Evolutionary conservation across 2,329 filamentous ascomycete species (phyloP).

Genomic region (Aspergillus sp.): DNA sequence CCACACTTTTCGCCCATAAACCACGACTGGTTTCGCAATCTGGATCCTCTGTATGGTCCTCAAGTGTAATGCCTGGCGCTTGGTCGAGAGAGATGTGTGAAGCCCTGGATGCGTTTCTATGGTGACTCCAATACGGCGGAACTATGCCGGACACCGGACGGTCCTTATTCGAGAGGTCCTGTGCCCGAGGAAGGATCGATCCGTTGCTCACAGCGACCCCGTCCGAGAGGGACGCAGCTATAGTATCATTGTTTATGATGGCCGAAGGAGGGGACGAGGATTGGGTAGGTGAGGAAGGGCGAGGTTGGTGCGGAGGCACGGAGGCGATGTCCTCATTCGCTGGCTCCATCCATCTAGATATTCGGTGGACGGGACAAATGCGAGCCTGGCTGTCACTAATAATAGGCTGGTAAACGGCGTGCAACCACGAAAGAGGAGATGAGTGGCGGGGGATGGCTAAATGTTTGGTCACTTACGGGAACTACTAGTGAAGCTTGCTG

Average conservation of each 20-base stretch:
- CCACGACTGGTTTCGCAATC: constrained; percentile 58
- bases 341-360: constrained; percentile 46
- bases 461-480: constrained; percentile 10
- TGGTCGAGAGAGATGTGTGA: constrained; percentile 43
- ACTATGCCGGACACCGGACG: constrained; percentile 36
- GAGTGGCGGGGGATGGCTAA: constrained; percentile 13
- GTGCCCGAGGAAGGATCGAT: constrained; percentile 16
- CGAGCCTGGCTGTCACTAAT: constrained; percentile 16
- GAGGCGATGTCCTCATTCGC: constrained; percentile 41
- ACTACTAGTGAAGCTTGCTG: constrained; percentile 13
- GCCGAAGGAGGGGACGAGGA: constrained; percentile 14
- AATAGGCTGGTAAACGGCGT: constrained; percentile 19
- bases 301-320: constrained; percentile 32
- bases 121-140: constrained; percentile 51
- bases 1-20: constrained; percentile 64
- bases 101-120: constrained; percentile 43
- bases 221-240: constrained; percentile 13
- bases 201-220: constrained; percentile 16
- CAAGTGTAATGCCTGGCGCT: constrained; percentile 58
- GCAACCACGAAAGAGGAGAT: constrained; percentile 16
- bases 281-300: constrained; percentile 25
- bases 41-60: constrained; percentile 64
- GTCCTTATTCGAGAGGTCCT: constrained; percentile 24
- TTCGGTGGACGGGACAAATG: constrained; percentile 12
- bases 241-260: constrained; percentile 13